These are phyloP conservation scores for Candida sanyaensis DNA, from an alignment of 1,139 yeast genomes.

Conservation along the genomic window DNA sequence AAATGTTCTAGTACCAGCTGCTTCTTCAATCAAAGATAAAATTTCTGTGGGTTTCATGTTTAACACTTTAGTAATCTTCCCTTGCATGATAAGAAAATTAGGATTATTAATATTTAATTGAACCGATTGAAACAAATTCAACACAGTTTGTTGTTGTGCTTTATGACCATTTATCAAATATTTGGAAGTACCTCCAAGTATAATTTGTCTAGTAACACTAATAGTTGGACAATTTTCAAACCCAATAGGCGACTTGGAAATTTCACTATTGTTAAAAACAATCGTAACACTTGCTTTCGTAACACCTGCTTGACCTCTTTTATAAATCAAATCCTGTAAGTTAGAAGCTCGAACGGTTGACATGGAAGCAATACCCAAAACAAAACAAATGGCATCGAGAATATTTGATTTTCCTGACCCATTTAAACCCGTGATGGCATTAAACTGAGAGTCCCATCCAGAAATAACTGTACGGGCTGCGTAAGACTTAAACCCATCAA, in stretches of 20 bases:
- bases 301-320: slow-evolving; percentile 97
- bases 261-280: slow-evolving; percentile 85
- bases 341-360: slow-evolving; percentile 91
- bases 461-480: slow-evolving; percentile 96
- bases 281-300: slow-evolving; percentile 97
- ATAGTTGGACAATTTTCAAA: slow-evolving; percentile 79
- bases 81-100: slow-evolving; percentile 97
- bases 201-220: slow-evolving; percentile 89
- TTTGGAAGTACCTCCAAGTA: slow-evolving; percentile 89
- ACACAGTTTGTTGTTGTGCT: slow-evolving; percentile 92
- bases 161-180: slow-evolving; percentile 94
- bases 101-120: slow-evolving; percentile 96
- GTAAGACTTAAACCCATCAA: slow-evolving; percentile 97
- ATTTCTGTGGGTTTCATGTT: slow-evolving; percentile 95
- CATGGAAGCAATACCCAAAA: slow-evolving; percentile 95
- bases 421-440: slow-evolving; percentile 96
- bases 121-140: slow-evolving; percentile 88
- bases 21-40: slow-evolving; percentile 90
- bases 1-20: slow-evolving; percentile 96
- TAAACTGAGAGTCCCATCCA: slow-evolving; percentile 94
- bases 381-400: slow-evolving; percentile 95
- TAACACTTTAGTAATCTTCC: slow-evolving; percentile 93
- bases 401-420: slow-evolving; percentile 98
- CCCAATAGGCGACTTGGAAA: slow-evolving; percentile 79
- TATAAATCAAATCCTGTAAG: slow-evolving; percentile 90